phyloP scores from a whole-genome alignment of 805 yeast genomes.

The Millerago galiae region DNA sequence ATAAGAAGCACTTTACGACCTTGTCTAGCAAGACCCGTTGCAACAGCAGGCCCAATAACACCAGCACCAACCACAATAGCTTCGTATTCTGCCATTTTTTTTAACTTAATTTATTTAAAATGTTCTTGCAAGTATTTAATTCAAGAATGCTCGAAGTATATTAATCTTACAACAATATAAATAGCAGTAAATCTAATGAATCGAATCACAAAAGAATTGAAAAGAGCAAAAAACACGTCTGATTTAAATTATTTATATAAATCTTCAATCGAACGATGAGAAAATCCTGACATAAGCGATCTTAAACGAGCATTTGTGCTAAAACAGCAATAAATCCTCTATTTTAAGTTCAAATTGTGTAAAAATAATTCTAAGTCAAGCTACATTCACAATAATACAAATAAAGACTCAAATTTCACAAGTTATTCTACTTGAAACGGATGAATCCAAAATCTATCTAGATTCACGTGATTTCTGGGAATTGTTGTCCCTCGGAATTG shows the following conservation, averaged over 20 bases:
- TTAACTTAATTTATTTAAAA: background rate
- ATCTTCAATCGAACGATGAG: background rate
- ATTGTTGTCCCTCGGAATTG: constrained; percentile 6
- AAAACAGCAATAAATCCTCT: background rate
- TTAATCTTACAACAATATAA: too few relatives aligned
- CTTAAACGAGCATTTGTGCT: background rate
- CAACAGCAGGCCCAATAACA: constrained; percentile 90
- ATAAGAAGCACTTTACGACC: constrained; percentile 71
- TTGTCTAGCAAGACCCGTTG: constrained; percentile 83
- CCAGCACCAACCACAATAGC: constrained; percentile 98
- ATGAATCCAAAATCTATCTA: too few relatives aligned
- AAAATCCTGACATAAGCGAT: too few relatives aligned
- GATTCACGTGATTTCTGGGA: background rate
- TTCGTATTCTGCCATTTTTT: constrained; percentile 43
- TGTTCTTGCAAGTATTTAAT: background rate
- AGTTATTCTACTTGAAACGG: too few relatives aligned
- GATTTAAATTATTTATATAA: background rate
- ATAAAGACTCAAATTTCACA: too few relatives aligned
- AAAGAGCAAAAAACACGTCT: background rate
- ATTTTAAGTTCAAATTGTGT: too few relatives aligned
- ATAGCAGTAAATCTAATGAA: too few relatives aligned
- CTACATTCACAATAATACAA: too few relatives aligned
- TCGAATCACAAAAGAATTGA: background rate
- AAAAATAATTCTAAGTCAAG: too few relatives aligned
- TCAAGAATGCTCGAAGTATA: background rate